phyloP scores from a whole-genome alignment of 2,329 filamentous ascomycete genomes.

The Colletotrichum tabaci region DNA sequence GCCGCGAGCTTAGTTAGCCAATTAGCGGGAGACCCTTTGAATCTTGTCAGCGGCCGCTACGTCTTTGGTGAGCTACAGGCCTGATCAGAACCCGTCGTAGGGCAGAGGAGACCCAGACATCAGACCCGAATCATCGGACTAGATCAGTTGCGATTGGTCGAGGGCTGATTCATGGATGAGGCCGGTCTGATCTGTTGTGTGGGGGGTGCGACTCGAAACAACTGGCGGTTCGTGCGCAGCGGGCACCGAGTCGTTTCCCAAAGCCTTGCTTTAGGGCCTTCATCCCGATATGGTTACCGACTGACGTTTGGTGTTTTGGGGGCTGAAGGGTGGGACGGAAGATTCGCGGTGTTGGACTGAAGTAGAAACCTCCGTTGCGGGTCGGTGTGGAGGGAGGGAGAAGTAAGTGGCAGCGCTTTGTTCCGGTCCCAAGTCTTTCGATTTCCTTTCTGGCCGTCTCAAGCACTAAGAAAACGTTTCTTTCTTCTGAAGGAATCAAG shows the following conservation, averaged over 20 bases:
- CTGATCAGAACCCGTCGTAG: background rate
- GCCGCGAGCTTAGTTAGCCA: conserved; percentile 5
- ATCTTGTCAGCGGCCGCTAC: background rate
- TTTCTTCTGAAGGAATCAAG: background rate
- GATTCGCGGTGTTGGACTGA: conserved; percentile 34
- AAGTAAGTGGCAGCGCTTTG: conserved; percentile 26
- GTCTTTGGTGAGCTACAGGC: background rate
- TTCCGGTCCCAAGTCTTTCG: conserved; percentile 12
- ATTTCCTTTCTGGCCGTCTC: conserved; percentile 10
- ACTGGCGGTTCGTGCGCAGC: conserved; percentile 30
- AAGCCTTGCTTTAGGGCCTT: background rate
- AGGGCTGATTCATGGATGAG: conserved; percentile 22
- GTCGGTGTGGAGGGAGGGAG: background rate
- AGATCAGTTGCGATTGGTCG: conserved; percentile 29
- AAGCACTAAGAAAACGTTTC: background rate
- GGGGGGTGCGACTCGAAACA: conserved; percentile 28
- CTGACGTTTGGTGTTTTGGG: conserved; percentile 17
- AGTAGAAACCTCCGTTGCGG: conserved; percentile 15
- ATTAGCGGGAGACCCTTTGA: background rate
- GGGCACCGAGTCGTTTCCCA: conserved; percentile 18
- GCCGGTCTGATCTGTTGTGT: conserved; percentile 13
- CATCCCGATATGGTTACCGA: too few species aligned
- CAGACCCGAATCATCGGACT: conserved; percentile 1
- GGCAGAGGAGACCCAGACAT: background rate
- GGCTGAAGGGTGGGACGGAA: conserved; percentile 15